These are phyloP conservation scores for Umbellularia californica DNA, from an alignment of 164 flowering plant species.

Conservation along the genomic window DNA sequence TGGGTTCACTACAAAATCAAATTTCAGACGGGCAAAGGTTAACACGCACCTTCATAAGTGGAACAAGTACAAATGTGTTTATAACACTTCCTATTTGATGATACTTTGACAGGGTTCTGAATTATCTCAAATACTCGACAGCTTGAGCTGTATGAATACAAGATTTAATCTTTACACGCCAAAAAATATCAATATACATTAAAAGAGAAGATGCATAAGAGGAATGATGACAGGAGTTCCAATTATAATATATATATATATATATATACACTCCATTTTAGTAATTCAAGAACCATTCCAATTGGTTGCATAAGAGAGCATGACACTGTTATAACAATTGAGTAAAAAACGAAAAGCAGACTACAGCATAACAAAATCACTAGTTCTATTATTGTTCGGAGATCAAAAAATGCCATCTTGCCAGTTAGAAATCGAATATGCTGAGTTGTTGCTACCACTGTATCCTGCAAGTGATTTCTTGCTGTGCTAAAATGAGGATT, in stretches of 20 bases:
- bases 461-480: neutral
- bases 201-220: neutral
- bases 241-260: too few relatives aligned
- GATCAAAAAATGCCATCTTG: neutral
- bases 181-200: neutral
- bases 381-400: neutral
- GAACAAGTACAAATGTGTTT: slow-evolving; percentile 49
- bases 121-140: slow-evolving; percentile 30
- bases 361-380: neutral
- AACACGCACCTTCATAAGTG: slow-evolving; percentile 50
- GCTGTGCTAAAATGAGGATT: neutral
- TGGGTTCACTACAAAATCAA: slow-evolving; percentile 1
- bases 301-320: neutral
- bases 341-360: neutral
- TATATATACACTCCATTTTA: neutral
- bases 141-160: slow-evolving; percentile 42
- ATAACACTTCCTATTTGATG: slow-evolving; percentile 33
- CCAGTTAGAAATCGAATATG: neutral
- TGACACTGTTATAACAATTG: neutral
- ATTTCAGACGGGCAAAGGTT: slow-evolving; percentile 8
- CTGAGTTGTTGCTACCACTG: neutral
- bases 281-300: neutral
- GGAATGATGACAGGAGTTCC: neutral
- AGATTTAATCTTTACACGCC: slow-evolving; percentile 1
- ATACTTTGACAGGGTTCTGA: slow-evolving; percentile 32